Evolutionary conservation across 192 early-diverging fungal species (phyloP), one percentile per base, ranked within the genome.

Genomic region (Pilobolus umbonatus): DNA sequence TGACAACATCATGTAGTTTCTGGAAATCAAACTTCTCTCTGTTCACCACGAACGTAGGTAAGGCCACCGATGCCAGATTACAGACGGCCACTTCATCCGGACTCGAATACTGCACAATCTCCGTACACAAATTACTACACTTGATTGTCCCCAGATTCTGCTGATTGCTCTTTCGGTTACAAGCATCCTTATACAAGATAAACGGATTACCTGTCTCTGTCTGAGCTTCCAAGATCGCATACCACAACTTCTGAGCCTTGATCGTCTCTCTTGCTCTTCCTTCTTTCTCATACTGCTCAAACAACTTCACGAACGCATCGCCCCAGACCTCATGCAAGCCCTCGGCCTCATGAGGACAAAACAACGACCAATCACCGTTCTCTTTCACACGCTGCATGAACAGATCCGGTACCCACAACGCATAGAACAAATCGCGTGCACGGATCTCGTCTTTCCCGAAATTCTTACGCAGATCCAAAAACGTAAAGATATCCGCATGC

Each of bases 171-270:
- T 98, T 98, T 75, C 90, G 80, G 77, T 98, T 98, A 80, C 96
- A 98, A 25, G 96, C 92, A 77, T 98, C 96, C 79, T 98, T 97
- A 85, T 98, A 98, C 30, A 98, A 84, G 89, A 98, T 97, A 65
- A 89, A 98, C 4, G 96, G 96, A 8, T 86, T 95, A 29, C 96
- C 96, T 5, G 96, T 98, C 78, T 98, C 96, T 24, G 89, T 92
- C 75, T 98, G 96, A 14, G 94, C 76, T 54, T 98, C 96, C 30
- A 98, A 65, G 49, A 98, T 94, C 0, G 94, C 92, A 61, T 85
- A 90, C 96, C 96, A 98, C 17, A 98, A 79, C 80, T 96, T 97
- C 67, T 98, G 94, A 29, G 96, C 96, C 68, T 94, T 92, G 70
- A 98, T 77, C n/a, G 86, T 86, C 76, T 89, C 84, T 64, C 94